These are phyloP conservation scores for Aspergillus alliaceus DNA, from an alignment of 2,329 filamentous ascomycete genomes.

Conservation along the genomic window DNA sequence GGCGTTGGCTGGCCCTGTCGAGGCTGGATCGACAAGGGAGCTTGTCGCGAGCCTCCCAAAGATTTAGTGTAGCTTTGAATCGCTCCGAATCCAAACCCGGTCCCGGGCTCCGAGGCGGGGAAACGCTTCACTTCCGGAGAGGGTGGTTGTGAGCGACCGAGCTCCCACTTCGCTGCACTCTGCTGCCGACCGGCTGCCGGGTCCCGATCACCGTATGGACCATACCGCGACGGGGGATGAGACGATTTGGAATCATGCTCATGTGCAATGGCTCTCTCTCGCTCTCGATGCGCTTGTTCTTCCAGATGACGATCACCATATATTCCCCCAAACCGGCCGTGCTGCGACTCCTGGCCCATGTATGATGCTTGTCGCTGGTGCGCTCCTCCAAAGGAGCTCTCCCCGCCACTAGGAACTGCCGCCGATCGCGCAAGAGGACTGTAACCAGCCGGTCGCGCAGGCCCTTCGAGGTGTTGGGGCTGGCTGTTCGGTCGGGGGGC, in stretches of 20 bases:
- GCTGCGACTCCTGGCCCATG: conserved; percentile 30
- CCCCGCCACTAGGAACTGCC: conserved; percentile 18
- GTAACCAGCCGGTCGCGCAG: conserved; percentile 33
- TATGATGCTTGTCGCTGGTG: conserved; percentile 32
- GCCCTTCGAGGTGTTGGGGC: conserved; percentile 37
- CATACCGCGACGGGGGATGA: conserved; percentile 30
- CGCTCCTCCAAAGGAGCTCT: conserved; percentile 23
- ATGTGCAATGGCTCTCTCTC: conserved; percentile 29
- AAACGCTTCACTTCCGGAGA: conserved; percentile 41
- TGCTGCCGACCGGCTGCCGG: conserved; percentile 26
- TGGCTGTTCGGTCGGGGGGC: conserved; percentile 45
- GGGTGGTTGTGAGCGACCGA: conserved; percentile 36
- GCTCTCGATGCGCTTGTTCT: conserved; percentile 36
- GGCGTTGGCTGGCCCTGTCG: conserved; percentile 34
- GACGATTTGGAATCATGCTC: conserved; percentile 31
- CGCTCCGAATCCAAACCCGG: conserved; percentile 40
- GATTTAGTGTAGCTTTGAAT: conserved; percentile 45
- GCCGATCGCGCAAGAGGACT: conserved; percentile 34
- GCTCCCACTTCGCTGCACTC: conserved; percentile 34
- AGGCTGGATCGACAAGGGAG: conserved; percentile 32
- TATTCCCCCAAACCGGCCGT: conserved; percentile 31
- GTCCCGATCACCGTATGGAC: conserved; percentile 36
- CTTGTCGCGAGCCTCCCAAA: conserved; percentile 32
- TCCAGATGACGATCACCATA: conserved; percentile 38
- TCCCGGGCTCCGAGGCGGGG: conserved; percentile 28